phyloP scores from a whole-genome alignment of 2,329 filamentous ascomycete species.

The Aspergillus japonicus region DNA sequence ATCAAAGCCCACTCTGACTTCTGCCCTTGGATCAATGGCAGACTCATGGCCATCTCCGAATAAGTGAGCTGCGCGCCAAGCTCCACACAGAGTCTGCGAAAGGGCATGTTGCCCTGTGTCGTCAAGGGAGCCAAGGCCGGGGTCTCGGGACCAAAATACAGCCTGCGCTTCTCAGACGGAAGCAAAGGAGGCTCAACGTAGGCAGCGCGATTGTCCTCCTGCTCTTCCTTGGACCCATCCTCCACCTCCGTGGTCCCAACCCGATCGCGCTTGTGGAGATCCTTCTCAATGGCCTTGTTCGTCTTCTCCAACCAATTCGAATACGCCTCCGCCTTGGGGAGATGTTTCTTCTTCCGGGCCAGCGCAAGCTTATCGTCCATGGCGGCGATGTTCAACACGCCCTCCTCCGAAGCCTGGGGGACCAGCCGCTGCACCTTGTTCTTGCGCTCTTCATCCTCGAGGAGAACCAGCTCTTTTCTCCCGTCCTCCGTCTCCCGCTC shows the following conservation, averaged over 20 bases:
- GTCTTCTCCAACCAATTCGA: slow-evolving; percentile 74
- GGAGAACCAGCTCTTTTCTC: slow-evolving; percentile 73
- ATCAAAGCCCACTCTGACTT: slow-evolving; percentile 93
- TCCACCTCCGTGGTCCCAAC: slow-evolving; percentile 29
- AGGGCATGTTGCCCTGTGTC: slow-evolving; percentile 94
- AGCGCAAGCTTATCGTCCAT: slow-evolving; percentile 71
- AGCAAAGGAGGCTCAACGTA: slow-evolving; percentile 85
- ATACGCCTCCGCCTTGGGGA: slow-evolving; percentile 73
- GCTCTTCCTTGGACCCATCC: slow-evolving; percentile 41
- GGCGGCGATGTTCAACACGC: slow-evolving; percentile 72
- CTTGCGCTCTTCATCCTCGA: slow-evolving; percentile 56
- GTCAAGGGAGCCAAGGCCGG: slow-evolving; percentile 92
- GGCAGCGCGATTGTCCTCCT: slow-evolving; percentile 71
- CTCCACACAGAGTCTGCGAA: slow-evolving; percentile 83
- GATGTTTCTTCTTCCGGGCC: slow-evolving; percentile 67
- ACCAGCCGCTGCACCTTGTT: slow-evolving; percentile 35
- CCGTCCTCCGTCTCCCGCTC: slow-evolving; percentile 78
- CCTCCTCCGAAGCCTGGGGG: slow-evolving; percentile 49
- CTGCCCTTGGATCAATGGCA: slow-evolving; percentile 84
- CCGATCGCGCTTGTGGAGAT: slow-evolving; percentile 48
- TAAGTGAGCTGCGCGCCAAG: slow-evolving; percentile 91
- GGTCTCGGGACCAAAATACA: slow-evolving; percentile 94
- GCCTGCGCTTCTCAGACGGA: slow-evolving; percentile 85
- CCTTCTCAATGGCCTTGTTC: slow-evolving; percentile 48
- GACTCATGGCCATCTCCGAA: slow-evolving; percentile 95